Evolutionary conservation across 179 eudicot species (phyloP).

Genomic region (Patellifolia procumbens): DNA sequence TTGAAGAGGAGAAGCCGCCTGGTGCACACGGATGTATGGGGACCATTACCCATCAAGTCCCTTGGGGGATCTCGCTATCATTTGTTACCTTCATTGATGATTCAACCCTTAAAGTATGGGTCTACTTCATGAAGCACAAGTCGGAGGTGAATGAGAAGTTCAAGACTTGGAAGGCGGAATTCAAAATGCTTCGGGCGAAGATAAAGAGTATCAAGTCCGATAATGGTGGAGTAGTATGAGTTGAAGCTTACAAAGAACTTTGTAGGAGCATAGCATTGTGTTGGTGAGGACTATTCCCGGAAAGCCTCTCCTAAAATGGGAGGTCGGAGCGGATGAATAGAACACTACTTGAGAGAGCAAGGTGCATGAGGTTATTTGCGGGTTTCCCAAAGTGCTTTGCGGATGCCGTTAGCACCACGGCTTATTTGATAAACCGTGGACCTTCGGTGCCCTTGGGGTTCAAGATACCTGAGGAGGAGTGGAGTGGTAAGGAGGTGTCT

Average conservation of each 20-base stretch:
- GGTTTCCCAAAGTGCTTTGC: too few relatives aligned
- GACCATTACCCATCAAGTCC: not conserved
- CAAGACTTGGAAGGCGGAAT: not conserved
- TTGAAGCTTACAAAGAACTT: not conserved
- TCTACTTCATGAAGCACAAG: conserved; percentile 2
- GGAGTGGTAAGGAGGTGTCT: conserved; percentile 7
- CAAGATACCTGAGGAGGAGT: conserved; percentile 11
- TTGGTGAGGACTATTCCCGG: not conserved
- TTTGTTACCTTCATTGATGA: conserved; percentile 12
- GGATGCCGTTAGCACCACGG: too few relatives aligned
- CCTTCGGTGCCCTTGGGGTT: conserved; percentile 13
- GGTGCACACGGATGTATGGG: not conserved
- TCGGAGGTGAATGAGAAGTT: not conserved
- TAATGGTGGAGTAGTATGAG: not conserved
- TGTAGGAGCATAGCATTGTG: not conserved
- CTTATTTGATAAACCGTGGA: conserved; percentile 15
- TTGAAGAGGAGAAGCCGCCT: not conserved
- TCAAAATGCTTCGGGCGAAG: not conserved
- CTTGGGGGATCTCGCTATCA: not conserved
- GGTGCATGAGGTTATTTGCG: too few relatives aligned
- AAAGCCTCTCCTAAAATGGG: not conserved
- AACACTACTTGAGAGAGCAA: not conserved
- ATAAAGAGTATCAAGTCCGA: not conserved
- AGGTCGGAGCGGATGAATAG: not conserved
- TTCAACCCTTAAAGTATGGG: not conserved